phyloP scores from a whole-genome alignment of 345 rosid species.

The Eucalyptus albens region DNA sequence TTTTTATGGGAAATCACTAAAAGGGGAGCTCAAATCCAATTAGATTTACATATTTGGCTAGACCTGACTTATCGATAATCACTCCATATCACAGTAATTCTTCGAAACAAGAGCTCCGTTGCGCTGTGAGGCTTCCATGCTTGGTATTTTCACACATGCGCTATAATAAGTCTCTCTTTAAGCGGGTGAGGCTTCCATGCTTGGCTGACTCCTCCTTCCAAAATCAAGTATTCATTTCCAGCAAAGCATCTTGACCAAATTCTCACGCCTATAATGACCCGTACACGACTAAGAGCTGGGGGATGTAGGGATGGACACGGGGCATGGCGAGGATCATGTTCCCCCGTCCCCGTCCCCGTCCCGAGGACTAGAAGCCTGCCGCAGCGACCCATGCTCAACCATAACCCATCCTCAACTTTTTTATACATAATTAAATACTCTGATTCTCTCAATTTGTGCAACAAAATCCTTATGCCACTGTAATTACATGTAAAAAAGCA shows the following conservation, averaged over 20 bases:
- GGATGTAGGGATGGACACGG: background rate
- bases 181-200: background rate
- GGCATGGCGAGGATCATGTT: background rate
- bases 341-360: background rate
- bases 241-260: background rate
- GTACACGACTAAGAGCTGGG: background rate
- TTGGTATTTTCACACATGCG: background rate
- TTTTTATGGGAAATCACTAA: background rate
- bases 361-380: background rate
- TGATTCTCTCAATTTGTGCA: background rate
- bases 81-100: background rate
- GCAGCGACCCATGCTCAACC: background rate
- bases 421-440: background rate
- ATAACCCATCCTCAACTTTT: background rate
- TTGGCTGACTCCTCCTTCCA: background rate
- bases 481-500: background rate
- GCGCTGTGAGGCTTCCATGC: background rate
- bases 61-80: background rate
- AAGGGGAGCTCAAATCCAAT: background rate
- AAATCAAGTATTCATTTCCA: background rate
- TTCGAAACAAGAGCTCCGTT: fast-evolving
- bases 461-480: background rate
- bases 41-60: background rate
- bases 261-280: background rate
- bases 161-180: background rate